Conservation (phyloP, 441 rosid species). For the Pelargonium australe region DNA sequence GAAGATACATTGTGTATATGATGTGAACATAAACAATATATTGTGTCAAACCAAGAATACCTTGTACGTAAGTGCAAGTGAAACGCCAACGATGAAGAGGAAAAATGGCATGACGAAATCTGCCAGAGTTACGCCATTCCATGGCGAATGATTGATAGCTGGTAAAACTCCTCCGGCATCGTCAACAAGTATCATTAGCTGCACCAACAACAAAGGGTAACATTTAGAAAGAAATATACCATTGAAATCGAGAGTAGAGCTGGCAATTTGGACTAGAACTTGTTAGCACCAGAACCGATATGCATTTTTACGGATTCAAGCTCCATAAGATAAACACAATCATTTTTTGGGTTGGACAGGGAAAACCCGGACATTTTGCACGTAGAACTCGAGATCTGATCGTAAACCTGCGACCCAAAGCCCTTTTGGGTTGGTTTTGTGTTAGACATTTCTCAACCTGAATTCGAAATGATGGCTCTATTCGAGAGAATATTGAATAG, state of each 20-base stretch:
- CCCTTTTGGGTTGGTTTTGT: no score
- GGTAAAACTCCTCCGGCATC: conserved; percentile 67
- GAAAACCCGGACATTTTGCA: no score
- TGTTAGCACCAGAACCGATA: neutral
- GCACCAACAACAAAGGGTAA: conserved; percentile 17
- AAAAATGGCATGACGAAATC: conserved; percentile 94
- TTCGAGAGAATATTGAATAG: neutral
- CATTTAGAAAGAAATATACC: neutral
- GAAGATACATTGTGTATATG: no score
- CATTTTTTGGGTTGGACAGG: no score
- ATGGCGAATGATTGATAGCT: conserved; percentile 78
- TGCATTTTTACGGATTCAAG: no score
- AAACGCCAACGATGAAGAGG: conserved; percentile 79
- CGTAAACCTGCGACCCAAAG: no score
- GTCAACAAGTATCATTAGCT: conserved; percentile 87
- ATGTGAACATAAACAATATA: neutral
- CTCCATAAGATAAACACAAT: no score
- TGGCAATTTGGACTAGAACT: neutral
- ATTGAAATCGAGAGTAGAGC: conserved; percentile 3
- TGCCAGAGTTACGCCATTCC: conserved; percentile 84
- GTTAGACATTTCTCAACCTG: no score
- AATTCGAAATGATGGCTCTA: no score
- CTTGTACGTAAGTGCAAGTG: conserved; percentile 71
- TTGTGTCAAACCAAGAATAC: conserved; percentile 27
- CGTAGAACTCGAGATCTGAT: no score